Evolutionary conservation across 306 rosid species (phyloP).

Genomic region (Fragaria nilgerrensis): DNA sequence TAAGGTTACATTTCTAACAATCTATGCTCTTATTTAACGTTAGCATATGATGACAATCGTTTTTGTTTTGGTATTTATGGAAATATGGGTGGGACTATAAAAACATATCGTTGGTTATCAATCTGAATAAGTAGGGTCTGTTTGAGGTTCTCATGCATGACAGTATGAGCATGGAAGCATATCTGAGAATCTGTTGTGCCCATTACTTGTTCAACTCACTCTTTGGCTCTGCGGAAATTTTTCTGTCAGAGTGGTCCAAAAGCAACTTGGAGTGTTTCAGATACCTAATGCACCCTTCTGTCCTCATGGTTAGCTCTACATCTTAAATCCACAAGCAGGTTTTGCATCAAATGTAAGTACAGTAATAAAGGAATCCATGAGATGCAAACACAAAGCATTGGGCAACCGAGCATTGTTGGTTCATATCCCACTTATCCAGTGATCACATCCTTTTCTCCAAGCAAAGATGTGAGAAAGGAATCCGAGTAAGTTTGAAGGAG

Average conservation of each 20-base stretch:
- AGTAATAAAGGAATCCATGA: not conserved
- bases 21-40: not conserved
- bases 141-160: not conserved
- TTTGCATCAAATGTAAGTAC: not conserved
- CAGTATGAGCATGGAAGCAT: constrained; percentile 1
- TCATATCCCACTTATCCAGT: too few species aligned
- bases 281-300: not conserved
- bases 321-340: not conserved
- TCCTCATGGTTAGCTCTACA: not conserved
- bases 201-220: not conserved
- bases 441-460: not conserved
- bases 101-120: not conserved
- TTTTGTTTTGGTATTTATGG: not conserved
- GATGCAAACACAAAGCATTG: not conserved
- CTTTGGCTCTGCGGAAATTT: not conserved
- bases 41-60: too few species aligned
- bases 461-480: not conserved
- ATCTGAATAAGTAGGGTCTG: not conserved
- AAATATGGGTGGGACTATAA: not conserved
- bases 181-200: constrained; percentile 2
- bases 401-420: not conserved
- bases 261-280: not conserved
- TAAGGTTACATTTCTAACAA: not conserved
- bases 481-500: not conserved
- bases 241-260: not conserved